A percentile compares a stretch with the other conserved stretches of the same genome.
Conservation (phyloP, 768 basidiomycete species). For the Hericium rajendrae region DNA sequence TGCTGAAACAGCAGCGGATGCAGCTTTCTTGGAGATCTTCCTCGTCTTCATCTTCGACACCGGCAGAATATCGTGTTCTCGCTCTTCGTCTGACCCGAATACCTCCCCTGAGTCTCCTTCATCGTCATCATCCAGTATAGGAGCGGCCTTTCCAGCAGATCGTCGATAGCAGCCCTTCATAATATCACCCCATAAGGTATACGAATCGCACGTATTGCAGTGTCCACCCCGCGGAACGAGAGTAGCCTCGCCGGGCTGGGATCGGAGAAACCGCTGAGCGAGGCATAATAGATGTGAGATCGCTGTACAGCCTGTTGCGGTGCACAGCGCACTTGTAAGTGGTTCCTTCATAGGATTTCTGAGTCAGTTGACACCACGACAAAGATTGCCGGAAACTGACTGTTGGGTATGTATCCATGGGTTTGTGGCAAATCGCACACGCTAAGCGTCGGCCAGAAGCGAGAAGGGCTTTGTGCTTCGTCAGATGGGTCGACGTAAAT, state of each 20-base stretch:
- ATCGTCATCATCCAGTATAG: slow-evolving; percentile 23
- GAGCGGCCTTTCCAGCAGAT: slow-evolving; percentile 23
- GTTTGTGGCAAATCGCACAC: slow-evolving; percentile 16
- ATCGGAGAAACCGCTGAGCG: slow-evolving; percentile 32
- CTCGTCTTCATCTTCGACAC: not conserved
- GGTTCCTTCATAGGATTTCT: slow-evolving; percentile 30
- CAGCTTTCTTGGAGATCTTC: too few relatives aligned
- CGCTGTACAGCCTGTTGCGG: slow-evolving; percentile 36
- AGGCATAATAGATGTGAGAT: slow-evolving; percentile 54
- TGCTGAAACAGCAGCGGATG: too few relatives aligned
- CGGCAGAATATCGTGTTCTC: not conserved
- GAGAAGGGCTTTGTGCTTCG: slow-evolving; percentile 5
- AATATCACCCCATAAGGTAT: slow-evolving; percentile 63
- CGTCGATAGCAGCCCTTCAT: slow-evolving; percentile 54
- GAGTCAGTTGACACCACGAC: too few relatives aligned
- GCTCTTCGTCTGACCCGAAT: not conserved
- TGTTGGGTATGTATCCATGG: slow-evolving; percentile 29
- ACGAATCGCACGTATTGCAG: slow-evolving; percentile 42
- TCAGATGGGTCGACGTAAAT: slow-evolving; percentile 4
- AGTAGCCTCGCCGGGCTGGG: slow-evolving; percentile 15
- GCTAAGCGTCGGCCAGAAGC: not conserved
- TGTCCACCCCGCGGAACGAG: slow-evolving; percentile 56
- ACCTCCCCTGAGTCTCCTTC: slow-evolving; percentile 18
- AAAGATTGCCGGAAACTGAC: slow-evolving; percentile 22
- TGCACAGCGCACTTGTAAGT: slow-evolving; percentile 44